These are phyloP conservation scores for Aspergillus coremiiformis DNA, from an alignment of 495 filamentous ascomycete species.

Conservation along the genomic window DNA sequence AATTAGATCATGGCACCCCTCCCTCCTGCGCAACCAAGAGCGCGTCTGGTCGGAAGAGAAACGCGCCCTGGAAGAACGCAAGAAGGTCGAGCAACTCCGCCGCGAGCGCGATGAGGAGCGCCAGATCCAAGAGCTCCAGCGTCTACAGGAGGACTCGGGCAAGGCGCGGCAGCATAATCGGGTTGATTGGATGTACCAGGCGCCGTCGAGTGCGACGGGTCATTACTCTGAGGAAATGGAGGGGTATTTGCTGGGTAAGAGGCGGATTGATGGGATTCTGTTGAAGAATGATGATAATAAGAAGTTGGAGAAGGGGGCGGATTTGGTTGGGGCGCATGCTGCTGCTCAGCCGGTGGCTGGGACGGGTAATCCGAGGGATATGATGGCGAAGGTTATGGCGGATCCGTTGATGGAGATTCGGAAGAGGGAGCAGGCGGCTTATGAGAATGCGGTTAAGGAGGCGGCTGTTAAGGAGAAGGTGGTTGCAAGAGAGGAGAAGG, in stretches of 20 bases:
- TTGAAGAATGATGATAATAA: slow-evolving; percentile 76
- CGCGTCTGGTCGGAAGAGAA: slow-evolving; percentile 83
- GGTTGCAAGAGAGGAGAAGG: slow-evolving; percentile 14
- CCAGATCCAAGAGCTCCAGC: slow-evolving; percentile 82
- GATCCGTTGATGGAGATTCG: slow-evolving; percentile 91
- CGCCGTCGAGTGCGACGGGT: slow-evolving; percentile 68
- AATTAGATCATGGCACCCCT: slow-evolving; percentile 74
- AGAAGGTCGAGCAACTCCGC: slow-evolving; percentile 74
- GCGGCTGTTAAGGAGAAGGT: slow-evolving; percentile 47
- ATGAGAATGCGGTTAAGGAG: slow-evolving; percentile 84
- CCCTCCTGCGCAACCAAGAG: slow-evolving; percentile 72
- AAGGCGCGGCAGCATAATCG: slow-evolving; percentile 64
- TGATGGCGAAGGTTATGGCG: slow-evolving; percentile 72
- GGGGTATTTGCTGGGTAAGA: slow-evolving; percentile 84
- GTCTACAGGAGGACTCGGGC: slow-evolving; percentile 82
- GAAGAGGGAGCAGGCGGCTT: slow-evolving; percentile 83
- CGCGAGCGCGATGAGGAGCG: slow-evolving; percentile 95
- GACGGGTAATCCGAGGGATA: slow-evolving; percentile 60
- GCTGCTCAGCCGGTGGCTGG: slow-evolving; percentile 52
- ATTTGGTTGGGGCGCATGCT: slow-evolving; percentile 54
- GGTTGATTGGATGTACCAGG: slow-evolving; percentile 97
- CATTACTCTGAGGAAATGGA: slow-evolving; percentile 91
- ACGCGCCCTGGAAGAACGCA: slow-evolving; percentile 91
- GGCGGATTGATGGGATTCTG: slow-evolving; percentile 75
- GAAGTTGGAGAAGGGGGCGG: slow-evolving; percentile 74